phyloP scores from a whole-genome alignment of 768 basidiomycete species.

The Podaxis sp. region DNA sequence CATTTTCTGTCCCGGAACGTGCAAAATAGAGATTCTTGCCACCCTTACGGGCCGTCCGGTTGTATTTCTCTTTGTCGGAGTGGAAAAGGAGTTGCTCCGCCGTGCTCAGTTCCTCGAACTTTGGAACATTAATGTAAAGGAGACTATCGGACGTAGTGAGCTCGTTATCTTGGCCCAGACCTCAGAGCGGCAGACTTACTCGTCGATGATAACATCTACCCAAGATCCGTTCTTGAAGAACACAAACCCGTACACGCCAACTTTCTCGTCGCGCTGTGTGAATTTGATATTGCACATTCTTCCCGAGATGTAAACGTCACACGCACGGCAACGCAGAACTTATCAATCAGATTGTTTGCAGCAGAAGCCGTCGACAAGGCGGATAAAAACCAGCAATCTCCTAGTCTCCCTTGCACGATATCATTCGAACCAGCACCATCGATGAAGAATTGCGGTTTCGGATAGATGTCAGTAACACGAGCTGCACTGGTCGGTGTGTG shows the following conservation, averaged over 20 bases:
- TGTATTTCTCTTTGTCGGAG: constrained; percentile 47
- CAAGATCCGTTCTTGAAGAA: constrained; percentile 52
- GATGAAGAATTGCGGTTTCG: constrained; percentile 50
- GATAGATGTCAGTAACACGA: constrained; percentile 50
- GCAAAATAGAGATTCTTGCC: constrained; percentile 52
- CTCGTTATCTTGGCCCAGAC: constrained; percentile 27
- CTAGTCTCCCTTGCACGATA: constrained; percentile 49
- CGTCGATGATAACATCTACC: constrained; percentile 57
- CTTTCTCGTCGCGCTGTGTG: constrained; percentile 44
- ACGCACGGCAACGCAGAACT: constrained; percentile 35
- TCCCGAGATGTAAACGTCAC: not conserved
- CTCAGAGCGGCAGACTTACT: constrained; percentile 34
- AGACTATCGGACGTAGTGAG: constrained; percentile 30
- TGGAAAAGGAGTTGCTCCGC: constrained; percentile 48
- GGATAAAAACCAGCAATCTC: constrained; percentile 58
- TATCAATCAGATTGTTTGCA: constrained; percentile 47
- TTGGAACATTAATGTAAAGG: constrained; percentile 47
- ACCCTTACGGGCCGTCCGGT: constrained; percentile 44
- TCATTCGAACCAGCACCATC: constrained; percentile 46
- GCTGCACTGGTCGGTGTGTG: not conserved
- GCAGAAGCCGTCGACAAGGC: constrained; percentile 52
- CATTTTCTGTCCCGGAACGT: constrained; percentile 43
- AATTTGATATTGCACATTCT: not conserved
- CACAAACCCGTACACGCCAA: constrained; percentile 60
- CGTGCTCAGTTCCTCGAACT: constrained; percentile 45